Conservation (phyloP, 2,329 filamentous ascomycete species). For the Fusarium tanahbumbuense region DNA sequence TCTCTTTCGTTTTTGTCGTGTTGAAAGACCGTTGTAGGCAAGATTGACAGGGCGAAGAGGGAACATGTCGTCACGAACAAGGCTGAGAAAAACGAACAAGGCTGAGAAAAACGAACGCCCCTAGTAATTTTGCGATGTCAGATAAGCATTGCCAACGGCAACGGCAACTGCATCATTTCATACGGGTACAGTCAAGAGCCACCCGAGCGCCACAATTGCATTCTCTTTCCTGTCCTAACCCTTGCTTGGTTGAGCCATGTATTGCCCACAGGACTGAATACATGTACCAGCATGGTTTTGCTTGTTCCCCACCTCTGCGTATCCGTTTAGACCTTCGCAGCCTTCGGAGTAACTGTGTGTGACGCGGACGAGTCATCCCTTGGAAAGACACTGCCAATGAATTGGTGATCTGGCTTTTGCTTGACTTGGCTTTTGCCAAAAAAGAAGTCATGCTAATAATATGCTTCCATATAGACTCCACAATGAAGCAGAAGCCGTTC, state of each 20-base stretch:
- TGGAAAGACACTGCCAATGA: neutral
- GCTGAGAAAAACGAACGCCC: slow-evolving; percentile 1
- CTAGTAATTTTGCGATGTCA: neutral
- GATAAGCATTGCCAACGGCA: slow-evolving; percentile 12
- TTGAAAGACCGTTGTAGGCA: neutral
- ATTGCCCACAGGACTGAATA: neutral
- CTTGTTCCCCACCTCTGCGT: neutral
- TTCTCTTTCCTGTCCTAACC: neutral
- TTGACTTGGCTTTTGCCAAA: slow-evolving; percentile 7
- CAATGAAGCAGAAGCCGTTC: slow-evolving; percentile 30
- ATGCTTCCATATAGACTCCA: slow-evolving; percentile 16
- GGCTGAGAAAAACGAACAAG: slow-evolving; percentile 5
- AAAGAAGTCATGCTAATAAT: slow-evolving; percentile 2
- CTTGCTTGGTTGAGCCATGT: neutral
- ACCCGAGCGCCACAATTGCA: slow-evolving; percentile 10
- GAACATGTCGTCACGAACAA: slow-evolving; percentile 9
- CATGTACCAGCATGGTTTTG: neutral
- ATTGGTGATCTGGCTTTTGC: slow-evolving; percentile 9
- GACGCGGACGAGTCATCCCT: neutral
- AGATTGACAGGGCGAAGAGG: slow-evolving; percentile 23
- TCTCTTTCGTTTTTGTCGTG: neutral
- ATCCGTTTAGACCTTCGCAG: neutral
- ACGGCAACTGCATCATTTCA: slow-evolving; percentile 6
- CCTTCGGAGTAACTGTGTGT: neutral
- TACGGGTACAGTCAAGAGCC: slow-evolving; percentile 19